Percentiles rank a stretch among this genome's conserved stretches.
Conservation (phyloP, 148 eudicot species). For the Oxyria digyna region DNA sequence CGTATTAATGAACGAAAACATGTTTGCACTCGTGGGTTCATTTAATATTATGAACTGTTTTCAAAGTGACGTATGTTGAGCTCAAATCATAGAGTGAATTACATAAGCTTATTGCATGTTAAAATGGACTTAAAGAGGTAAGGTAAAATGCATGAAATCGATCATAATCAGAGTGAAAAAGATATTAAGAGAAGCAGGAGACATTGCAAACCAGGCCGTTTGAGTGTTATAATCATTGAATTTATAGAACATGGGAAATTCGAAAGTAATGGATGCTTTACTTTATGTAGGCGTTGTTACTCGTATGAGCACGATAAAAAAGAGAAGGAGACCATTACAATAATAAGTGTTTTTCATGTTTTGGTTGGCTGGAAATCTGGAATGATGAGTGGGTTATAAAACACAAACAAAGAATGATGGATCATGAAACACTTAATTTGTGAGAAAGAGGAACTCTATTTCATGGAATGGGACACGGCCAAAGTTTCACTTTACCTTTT, state of each 20-base stretch:
- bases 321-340: not conserved
- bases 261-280: not conserved
- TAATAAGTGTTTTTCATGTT: not conserved
- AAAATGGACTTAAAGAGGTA: too few species aligned
- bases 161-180: not conserved
- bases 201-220: not conserved
- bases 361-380: not conserved
- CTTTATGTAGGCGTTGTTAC: not conserved
- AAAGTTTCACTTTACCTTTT: too few species aligned
- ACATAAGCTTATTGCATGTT: too few species aligned
- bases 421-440: too few species aligned
- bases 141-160: not conserved
- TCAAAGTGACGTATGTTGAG: too few species aligned
- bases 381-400: not conserved
- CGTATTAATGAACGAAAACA: too few species aligned
- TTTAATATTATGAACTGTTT: too few species aligned
- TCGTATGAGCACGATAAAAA: not conserved
- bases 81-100: too few species aligned
- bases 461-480: too few species aligned
- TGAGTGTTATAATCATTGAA: not conserved
- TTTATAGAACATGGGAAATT: not conserved
- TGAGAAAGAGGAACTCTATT: too few species aligned
- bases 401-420: too few species aligned
- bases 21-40: too few species aligned
- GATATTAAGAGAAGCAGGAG: not conserved